Conservation (phyloP, 1,284 basidiomycete genomes). For the Rhodotorula sp. region DNA sequence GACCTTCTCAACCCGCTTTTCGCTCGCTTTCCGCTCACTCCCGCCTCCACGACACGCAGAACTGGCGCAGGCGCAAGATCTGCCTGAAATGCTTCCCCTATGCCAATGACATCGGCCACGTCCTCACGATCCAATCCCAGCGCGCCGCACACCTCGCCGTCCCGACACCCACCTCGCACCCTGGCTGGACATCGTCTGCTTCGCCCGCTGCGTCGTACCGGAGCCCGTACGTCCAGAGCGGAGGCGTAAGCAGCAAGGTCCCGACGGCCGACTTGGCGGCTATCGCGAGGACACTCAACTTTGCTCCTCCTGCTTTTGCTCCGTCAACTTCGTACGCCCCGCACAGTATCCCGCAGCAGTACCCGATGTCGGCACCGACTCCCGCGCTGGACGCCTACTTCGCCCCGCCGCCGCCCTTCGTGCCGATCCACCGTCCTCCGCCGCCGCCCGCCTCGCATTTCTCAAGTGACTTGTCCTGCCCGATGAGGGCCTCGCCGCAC, state of each 20-base stretch:
- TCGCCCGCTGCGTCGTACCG: neutral
- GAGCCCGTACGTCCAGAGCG: neutral
- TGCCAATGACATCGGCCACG: conserved; percentile 35
- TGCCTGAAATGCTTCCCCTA: conserved; percentile 11
- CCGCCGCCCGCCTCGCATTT: neutral
- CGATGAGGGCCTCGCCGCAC: neutral
- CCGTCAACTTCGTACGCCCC: neutral
- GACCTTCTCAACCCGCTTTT: neutral
- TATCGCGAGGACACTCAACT: neutral
- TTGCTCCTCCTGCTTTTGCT: too few relatives aligned
- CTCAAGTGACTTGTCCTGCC: neutral
- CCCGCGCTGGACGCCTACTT: neutral
- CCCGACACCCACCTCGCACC: neutral
- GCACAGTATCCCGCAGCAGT: neutral
- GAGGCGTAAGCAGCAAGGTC: neutral
- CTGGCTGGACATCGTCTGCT: neutral
- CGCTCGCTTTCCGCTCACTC: neutral
- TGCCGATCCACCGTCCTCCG: neutral
- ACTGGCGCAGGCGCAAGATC: conserved; percentile 47
- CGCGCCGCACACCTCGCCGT: conserved; percentile 21
- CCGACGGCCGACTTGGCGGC: neutral
- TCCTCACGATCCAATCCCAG: conserved; percentile 33
- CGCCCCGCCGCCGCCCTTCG: neutral
- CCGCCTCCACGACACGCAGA: neutral
- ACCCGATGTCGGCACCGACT: neutral